Base-by-base conservation (phyloP, 2,329 filamentous ascomycete genomes). In the Penicillium hordei region DNA sequence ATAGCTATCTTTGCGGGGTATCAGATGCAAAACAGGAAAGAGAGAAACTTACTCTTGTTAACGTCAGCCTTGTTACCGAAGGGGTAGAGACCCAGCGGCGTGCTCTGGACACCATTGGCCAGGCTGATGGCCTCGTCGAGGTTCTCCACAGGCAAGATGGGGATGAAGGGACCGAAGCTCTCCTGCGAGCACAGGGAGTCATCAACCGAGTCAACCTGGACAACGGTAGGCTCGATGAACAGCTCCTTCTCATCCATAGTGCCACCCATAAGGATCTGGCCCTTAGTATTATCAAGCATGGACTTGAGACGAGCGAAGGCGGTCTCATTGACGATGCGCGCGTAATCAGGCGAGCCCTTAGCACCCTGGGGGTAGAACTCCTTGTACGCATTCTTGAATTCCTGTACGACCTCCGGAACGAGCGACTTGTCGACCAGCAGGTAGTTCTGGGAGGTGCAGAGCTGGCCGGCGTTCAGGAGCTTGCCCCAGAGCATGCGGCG, bases 391-490 rank as follows among this genome's bases (percentile, higher is more conserved):
- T 81, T 82, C 71, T 90, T 89, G 68, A 97, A 82, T 69, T 90
- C 85, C 53, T 85, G 81, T 61, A 97, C 79, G 67, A 97, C 91
- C 29, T 83, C 79, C 15, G 86, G 81, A 29, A 93, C 77, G 5
- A 93, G 81, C 45, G 86, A 84, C 65, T 86, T 86, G 72, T 97
- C 91, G 29, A 96, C 85, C 51, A 97, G 82, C 52, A 90, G 87
- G 76, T 96, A 97, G 80, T 97, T 97, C 70, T 97, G 92, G 27
- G 88, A 91, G 62, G 97, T 84, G 75, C 94, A 99, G 63, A 97
- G 83, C 77, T 99, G 94, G 25, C 94, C 94, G 4, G 90, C 89
- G 72, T 94, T 94, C 60, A 91, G 73, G 4, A 85, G 83, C 82
- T 97, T 99, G 49, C 88, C 89, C 92, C 93, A 99, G 46, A 96